Conservation (phyloP, 768 basidiomycete genomes). For the Boletus reticuloceps region DNA sequence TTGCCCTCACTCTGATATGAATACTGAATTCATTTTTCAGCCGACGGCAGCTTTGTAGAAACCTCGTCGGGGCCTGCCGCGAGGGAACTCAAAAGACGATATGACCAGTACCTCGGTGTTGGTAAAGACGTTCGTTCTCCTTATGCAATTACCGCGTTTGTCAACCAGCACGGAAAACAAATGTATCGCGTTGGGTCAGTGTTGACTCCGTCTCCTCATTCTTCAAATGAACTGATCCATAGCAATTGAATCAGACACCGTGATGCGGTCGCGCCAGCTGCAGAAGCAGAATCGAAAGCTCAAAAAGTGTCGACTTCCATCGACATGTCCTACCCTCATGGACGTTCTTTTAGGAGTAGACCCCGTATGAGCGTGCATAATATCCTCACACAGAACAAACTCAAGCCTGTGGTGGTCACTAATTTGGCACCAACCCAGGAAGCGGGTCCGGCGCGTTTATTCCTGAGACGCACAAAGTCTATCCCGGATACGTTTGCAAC, state of each 20-base stretch:
- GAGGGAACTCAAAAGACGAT: constrained; percentile 71
- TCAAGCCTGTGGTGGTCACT: constrained; percentile 34
- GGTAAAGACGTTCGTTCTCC: constrained; percentile 68
- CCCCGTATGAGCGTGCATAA: constrained; percentile 71
- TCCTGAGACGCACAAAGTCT: constrained; percentile 68
- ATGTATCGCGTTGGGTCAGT: constrained; percentile 79
- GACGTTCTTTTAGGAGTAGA: constrained; percentile 43
- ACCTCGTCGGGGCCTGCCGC: constrained; percentile 76
- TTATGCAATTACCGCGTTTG: constrained; percentile 77
- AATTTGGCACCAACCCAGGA: constrained; percentile 32
- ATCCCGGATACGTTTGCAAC: constrained; percentile 55
- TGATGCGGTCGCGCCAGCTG: constrained; percentile 59
- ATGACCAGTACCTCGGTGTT: constrained; percentile 69
- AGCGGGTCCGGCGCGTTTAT: constrained; percentile 42
- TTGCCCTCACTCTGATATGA: not conserved
- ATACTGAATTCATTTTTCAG: constrained; percentile 35
- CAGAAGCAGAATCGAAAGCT: constrained; percentile 45
- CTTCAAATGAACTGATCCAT: not conserved
- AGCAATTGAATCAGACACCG: constrained; percentile 44
- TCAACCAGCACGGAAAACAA: constrained; percentile 76
- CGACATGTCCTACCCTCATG: constrained; percentile 36
- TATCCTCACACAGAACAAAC: constrained; percentile 49
- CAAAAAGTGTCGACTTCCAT: constrained; percentile 32
- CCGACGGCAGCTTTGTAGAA: constrained; percentile 76
- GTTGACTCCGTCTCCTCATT: not conserved